phyloP scores from a whole-genome alignment of 2,329 filamentous ascomycete species.

The Aureobasidium namibiae region DNA sequence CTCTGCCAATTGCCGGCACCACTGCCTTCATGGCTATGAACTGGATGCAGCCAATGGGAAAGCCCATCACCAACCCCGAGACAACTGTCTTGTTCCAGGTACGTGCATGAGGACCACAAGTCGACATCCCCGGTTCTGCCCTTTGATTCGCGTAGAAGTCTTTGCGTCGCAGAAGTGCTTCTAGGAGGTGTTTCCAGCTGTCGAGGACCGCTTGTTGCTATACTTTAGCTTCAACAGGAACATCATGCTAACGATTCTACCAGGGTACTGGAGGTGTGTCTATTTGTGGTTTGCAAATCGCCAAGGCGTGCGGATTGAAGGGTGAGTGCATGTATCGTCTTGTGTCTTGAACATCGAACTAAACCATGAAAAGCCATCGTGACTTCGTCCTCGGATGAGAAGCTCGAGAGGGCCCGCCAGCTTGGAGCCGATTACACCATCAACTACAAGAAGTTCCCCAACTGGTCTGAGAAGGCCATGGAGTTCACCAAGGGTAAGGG shows the following conservation, averaged over 20 bases:
- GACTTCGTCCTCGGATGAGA: slow-evolving; percentile 19
- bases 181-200: too few species aligned
- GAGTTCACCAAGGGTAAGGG: slow-evolving; percentile 34
- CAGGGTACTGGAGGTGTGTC: slow-evolving; percentile 22
- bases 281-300: slow-evolving; percentile 27
- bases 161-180: neutral
- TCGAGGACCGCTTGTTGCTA: too few species aligned
- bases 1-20: slow-evolving; percentile 37
- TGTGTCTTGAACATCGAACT: slow-evolving; percentile 24
- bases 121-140: neutral
- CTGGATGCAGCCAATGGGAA: slow-evolving; percentile 47
- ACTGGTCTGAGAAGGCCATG: slow-evolving; percentile 54
- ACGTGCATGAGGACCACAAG: neutral
- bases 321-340: slow-evolving; percentile 27
- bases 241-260: neutral
- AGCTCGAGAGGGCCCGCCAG: slow-evolving; percentile 37
- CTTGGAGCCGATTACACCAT: slow-evolving; percentile 52
- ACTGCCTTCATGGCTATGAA: slow-evolving; percentile 54
- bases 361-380: slow-evolving; percentile 32
- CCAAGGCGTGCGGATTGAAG: slow-evolving; percentile 34
- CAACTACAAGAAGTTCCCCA: slow-evolving; percentile 51
- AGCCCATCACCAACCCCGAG: slow-evolving; percentile 36
- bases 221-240: too few species aligned
- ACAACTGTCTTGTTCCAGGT: slow-evolving; percentile 28
- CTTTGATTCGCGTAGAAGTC: too few species aligned